Evolutionary conservation across 495 filamentous ascomycete genomes (phyloP), one percentile per base, ranked within the genome.

Genomic region (Penicillium paradoxum): DNA sequence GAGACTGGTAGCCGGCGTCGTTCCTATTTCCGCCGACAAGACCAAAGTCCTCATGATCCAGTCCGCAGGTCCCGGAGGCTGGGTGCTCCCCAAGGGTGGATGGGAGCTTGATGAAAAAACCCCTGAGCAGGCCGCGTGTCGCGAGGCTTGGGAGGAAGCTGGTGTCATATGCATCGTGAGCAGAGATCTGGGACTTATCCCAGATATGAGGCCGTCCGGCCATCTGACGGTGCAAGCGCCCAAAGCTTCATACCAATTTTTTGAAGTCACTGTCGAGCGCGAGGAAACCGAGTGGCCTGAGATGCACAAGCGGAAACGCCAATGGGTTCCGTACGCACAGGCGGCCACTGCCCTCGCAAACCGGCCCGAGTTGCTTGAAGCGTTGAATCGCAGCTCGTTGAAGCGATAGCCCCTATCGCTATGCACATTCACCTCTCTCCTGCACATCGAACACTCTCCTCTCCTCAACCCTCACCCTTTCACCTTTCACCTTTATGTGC

Each of bases 131-230:
- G 86, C 86, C 17, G 86, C 86, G 33, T 78, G 77, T 53, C 73
- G 93, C 53, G 93, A 98, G 73, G 95, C 93, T 39, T 98, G 93
- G 93, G 93, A 98, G 73, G 93, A 98, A 73, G 93, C 90, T 45
- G 93, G 93, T 58, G 91, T 98, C 62, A 71, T 84, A 52, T 89
- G 90, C 67, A 85, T 79, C 27, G 83, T 97, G 62, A 81, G 81
- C 51, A 82, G 83, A 59, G 89, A 95, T 69, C 79, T 98, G 57
- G 93, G 93, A 46, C 76, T 85, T 53, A 93, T 98, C 62, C 72
- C 82, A 48, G 93, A 98, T 67, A 82, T 79, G 65, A 82, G 85
- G 38, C 78, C 83, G 18, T 77, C 84, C 9, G 64, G 67, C 18
- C 60, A 77, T 27, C 57, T 81, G 51, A 80, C 81, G 45, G 76